Conservation (phyloP, 1,139 yeast species). For the Tardiomyces depauwii region DNA sequence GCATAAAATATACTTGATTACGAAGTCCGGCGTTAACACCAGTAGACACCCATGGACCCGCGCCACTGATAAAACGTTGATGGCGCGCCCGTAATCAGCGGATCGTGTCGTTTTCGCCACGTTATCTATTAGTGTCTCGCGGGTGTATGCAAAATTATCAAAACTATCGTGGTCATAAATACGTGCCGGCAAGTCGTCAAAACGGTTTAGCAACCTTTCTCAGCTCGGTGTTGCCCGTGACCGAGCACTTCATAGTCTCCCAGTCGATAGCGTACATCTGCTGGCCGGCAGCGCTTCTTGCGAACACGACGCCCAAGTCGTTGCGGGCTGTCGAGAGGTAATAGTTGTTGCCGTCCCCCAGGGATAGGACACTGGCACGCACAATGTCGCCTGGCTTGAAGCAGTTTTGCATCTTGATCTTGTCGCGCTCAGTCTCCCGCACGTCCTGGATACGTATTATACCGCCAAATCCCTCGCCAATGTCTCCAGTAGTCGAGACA, state of each 20-base stretch:
- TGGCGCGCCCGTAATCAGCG: too few relatives aligned
- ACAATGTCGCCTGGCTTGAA: slow-evolving; percentile 91
- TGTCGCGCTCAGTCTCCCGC: slow-evolving; percentile 83
- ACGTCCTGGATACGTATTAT: slow-evolving; percentile 81
- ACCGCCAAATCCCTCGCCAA: slow-evolving; percentile 89
- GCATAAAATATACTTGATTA: neutral
- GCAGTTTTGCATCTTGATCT: slow-evolving; percentile 64
- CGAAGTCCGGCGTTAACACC: too few relatives aligned
- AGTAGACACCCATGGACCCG: too few relatives aligned
- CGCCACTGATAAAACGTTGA: too few relatives aligned
- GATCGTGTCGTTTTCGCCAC: too few relatives aligned
- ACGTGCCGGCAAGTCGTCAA: slow-evolving; percentile 8
- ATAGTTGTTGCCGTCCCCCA: slow-evolving; percentile 91
- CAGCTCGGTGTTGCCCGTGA: slow-evolving; percentile 61
- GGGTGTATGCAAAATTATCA: too few relatives aligned
- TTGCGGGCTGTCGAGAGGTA: slow-evolving; percentile 83
- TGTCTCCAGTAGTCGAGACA: slow-evolving; percentile 42
- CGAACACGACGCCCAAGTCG: slow-evolving; percentile 90
- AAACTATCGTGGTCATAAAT: too few relatives aligned
- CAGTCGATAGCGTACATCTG: slow-evolving; percentile 88
- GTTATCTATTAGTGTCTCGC: too few relatives aligned
- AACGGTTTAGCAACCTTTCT: slow-evolving; percentile 94
- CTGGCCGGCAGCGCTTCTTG: slow-evolving; percentile 56
- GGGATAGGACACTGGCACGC: slow-evolving; percentile 59
- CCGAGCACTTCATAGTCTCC: slow-evolving; percentile 83